Evolutionary conservation across 192 early-diverging fungal species (phyloP), one percentile per base, ranked within the genome.

Genomic region (Mortierella alpina): DNA sequence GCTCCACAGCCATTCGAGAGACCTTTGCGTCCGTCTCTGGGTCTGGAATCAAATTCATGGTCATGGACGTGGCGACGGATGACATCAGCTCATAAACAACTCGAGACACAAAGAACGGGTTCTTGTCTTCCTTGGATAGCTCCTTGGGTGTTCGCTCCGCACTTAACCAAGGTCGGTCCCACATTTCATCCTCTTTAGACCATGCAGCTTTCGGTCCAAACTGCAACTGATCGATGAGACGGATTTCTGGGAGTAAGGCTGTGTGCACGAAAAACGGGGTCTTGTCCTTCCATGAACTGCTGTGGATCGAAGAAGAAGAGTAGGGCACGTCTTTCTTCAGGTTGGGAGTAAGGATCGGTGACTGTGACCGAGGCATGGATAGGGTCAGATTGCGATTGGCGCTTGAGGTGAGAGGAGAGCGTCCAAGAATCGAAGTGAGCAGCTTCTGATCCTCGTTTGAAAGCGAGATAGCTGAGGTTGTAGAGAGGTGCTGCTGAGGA

Each of bases 31-130:
- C 31, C 22, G 31, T 13, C 12, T 56, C 59, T 6, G 15, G 20
- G 12, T 42, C 17, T 3, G 52, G 15, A 18, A 56, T 57, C 40
- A 53, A 17, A 11, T 45, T 39, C 41, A 69, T 15, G 0, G 69
- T n/a, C 6, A 55, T 23, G 8, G 57, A 44, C 2, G 47, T 15
- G 2, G 61, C 48, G 39, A 72, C 22, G 0, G 76, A 72, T 46
- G 71, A 69, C 76, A 79, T 79, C 10, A 79, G 48, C 64, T 79
- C 76, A 39, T 71, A 58, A 11, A 79, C 59, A 41, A 79, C 69
- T 8, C 61, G 50, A 1, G 57, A 59, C 15, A 63, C 18, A 17
- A 65, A n/a, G 42, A 79, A 72, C 2, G 76, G 76, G 14, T 72
- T 79, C 45, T 40, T 58, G 1, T 74, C 72, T 18, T 31, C 6